Percentiles rank a stretch among this genome's conserved stretches.
phyloP scores from a whole-genome alignment of 305 asterid species.

The Rubia tinctorum region DNA sequence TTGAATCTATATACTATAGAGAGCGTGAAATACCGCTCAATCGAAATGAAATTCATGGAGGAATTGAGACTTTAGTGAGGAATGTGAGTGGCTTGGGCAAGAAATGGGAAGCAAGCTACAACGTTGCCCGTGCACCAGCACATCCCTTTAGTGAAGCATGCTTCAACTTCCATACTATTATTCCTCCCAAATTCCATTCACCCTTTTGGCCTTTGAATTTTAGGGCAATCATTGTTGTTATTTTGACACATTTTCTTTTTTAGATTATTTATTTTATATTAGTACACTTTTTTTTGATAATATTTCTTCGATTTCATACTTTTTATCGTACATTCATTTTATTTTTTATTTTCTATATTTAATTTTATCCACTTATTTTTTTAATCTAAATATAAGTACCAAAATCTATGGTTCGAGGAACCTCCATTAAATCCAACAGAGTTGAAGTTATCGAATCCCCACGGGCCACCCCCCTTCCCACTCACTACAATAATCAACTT shows the following conservation, averaged over 20 bases:
- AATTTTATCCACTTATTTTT: too few relatives aligned
- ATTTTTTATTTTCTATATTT: too few relatives aligned
- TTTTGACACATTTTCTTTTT: too few relatives aligned
- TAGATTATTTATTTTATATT: too few relatives aligned
- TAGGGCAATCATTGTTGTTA: neutral
- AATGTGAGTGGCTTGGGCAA: constrained; percentile 5
- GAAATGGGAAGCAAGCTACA: neutral
- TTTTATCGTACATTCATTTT: too few relatives aligned
- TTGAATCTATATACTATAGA: too few relatives aligned
- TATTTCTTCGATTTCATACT: too few relatives aligned
- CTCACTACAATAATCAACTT: neutral
- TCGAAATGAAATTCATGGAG: too few relatives aligned
- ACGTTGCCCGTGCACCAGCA: constrained; percentile 13
- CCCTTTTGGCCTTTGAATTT: neutral
- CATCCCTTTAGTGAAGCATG: constrained; percentile 1
- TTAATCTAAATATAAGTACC: too few relatives aligned
- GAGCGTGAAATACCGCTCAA: too few relatives aligned
- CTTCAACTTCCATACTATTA: neutral
- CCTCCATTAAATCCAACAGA: neutral
- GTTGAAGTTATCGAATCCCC: neutral
- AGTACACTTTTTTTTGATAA: too few relatives aligned
- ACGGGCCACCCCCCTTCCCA: neutral
- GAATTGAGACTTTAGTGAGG: neutral
- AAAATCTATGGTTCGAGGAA: too few relatives aligned
- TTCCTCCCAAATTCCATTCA: neutral